phyloP scores from a whole-genome alignment of 140 eudicot species.

The Stevia rebaudiana region DNA sequence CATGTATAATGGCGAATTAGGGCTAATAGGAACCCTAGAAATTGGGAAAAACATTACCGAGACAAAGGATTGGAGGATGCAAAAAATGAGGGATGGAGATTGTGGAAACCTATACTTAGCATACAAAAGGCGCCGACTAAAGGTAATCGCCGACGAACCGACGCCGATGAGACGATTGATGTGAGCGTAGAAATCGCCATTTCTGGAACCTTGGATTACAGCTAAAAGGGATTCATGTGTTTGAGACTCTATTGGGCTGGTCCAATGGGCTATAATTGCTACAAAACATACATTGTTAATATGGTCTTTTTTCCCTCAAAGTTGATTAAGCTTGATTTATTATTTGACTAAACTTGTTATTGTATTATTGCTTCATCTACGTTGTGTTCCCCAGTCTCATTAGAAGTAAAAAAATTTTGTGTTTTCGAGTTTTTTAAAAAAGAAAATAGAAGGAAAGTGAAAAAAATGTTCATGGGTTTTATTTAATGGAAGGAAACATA shows the following conservation, averaged over 20 bases:
- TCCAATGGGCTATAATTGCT: background rate
- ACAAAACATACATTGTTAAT: too few species aligned
- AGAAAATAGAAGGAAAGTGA: too few species aligned
- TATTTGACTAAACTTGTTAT: too few species aligned
- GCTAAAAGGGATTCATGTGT: background rate
- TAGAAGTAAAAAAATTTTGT: too few species aligned
- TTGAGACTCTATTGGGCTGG: conserved; percentile 11
- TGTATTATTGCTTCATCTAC: too few species aligned
- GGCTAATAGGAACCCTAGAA: conserved; percentile 1
- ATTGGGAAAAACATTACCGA: conserved; percentile 38
- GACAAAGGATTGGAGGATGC: conserved; percentile 35
- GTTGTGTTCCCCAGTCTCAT: too few species aligned
- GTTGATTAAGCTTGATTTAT: too few species aligned
- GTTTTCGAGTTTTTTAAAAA: too few species aligned
- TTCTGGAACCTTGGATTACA: conserved; percentile 2
- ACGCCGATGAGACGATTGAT: conserved; percentile 44
- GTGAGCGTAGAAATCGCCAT: conserved; percentile 45
- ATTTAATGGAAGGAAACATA: too few species aligned
- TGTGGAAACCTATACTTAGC: conserved; percentile 63
- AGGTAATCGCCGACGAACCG: conserved; percentile 61
- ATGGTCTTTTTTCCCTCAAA: too few species aligned
- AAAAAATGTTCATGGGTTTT: too few species aligned
- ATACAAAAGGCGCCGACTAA: conserved; percentile 82
- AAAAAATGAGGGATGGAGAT: conserved; percentile 47
- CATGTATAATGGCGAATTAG: background rate